Evolutionary conservation across 2,329 filamentous ascomycete species (phyloP).

Genomic region (Colletotrichum cuscutae): DNA sequence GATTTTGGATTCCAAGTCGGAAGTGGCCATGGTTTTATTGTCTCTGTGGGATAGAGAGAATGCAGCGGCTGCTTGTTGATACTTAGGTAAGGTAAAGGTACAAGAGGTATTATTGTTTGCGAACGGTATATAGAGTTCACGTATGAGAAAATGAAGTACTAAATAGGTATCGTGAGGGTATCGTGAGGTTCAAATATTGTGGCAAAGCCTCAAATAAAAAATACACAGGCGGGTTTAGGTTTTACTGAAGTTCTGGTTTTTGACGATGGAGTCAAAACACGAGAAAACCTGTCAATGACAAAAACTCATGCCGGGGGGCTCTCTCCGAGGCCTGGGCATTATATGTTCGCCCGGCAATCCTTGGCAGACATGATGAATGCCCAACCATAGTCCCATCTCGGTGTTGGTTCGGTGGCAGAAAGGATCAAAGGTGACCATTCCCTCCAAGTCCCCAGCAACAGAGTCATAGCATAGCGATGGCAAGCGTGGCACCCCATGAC

Average conservation of each 20-base stretch:
- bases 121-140: not conserved
- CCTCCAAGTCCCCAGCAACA: not conserved
- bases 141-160: too few relatives aligned
- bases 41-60: not conserved
- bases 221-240: not conserved
- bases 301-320: not conserved
- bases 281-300: not conserved
- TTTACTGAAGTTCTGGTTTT: not conserved
- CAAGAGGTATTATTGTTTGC: not conserved
- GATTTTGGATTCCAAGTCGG: constrained; percentile 48
- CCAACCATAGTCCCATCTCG: not conserved
- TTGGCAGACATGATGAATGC: not conserved
- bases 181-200: not conserved
- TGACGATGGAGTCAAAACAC: not conserved
- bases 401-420: not conserved
- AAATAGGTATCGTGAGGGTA: not conserved
- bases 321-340: not conserved
- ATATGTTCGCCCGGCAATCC: constrained; percentile 6
- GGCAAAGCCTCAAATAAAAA: not conserved
- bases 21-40: constrained; percentile 1
- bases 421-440: not conserved
- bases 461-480: not conserved
- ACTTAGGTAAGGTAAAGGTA: not conserved
- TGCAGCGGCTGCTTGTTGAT: not conserved
- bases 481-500: constrained; percentile 1